Base-by-base conservation (phyloP, 2,329 filamentous ascomycete genomes). In the Tolypocladium capitatum region DNA sequence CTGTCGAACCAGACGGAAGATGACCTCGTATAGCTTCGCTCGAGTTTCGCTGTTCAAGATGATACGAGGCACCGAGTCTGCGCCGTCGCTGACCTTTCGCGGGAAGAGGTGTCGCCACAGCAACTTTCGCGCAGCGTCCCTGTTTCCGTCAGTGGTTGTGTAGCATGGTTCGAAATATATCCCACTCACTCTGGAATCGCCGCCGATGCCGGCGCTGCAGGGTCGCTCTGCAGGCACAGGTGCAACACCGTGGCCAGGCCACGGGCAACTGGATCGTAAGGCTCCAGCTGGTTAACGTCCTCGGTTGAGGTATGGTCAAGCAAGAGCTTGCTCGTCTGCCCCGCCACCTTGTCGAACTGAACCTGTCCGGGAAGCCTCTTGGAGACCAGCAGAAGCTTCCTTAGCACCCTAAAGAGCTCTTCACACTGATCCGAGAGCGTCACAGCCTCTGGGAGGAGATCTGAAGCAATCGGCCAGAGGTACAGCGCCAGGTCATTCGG, bases 81-180 rank as follows among this genome's bases (percentile, higher is more conserved):
- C 45, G 14, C 47, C 48, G 6, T 48, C 21, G 7, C 40, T 41
- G 8, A 47, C 40, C 38, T 48, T 53, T 13, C 30, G 35, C 21
- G 84, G 83, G 54, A 87, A 87, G 1, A 89, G 67, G 55, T 84
- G 81, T 48, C 68, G 75, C 58, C 72, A 76, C 54, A 88, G 78
- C 1, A 89, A 60, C 3, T 65, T 58, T 61, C 61, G 40, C 27
- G 60, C 59, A 40, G 64, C 49, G 21, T 62, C 48, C 10, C 60
- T 64, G 32, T 27, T 24, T 35, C 20, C 41, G 44, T 55, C 32
- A 57, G 51, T 16, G 5, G 27, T n/a, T n/a, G 4, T 8, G 16
- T 8, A 48, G 2, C 38, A 16, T 6, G 11, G 7, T 10, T 43
- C 18, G 5, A 4, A n/a, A 20, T 27, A 20, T 18, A 21, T 16